phyloP scores from a whole-genome alignment of 257 asterid species.

The Solanum raphanifolium region DNA sequence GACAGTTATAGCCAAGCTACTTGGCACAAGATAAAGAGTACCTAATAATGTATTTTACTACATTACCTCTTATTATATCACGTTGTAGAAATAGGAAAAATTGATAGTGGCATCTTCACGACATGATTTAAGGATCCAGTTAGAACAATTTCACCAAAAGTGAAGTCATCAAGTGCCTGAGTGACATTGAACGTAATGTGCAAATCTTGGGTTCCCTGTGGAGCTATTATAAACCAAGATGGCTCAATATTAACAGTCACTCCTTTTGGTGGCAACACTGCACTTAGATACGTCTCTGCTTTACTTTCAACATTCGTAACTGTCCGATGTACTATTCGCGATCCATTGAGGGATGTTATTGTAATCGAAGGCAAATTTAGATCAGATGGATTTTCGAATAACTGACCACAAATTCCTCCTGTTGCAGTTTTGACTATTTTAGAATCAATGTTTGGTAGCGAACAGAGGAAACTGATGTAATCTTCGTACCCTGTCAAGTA shows the following conservation, averaged over 20 bases:
- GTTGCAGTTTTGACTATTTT: conserved; percentile 43
- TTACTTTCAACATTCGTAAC: conserved; percentile 50
- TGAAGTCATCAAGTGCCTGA: conserved; percentile 44
- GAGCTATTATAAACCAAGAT: conserved; percentile 49
- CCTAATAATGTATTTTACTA: background rate
- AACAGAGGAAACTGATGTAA: conserved; percentile 65
- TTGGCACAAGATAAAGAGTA: background rate
- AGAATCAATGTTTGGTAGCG: conserved; percentile 61
- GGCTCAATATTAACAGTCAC: conserved; percentile 49
- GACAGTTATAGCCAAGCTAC: background rate
- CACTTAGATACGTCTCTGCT: conserved; percentile 55
- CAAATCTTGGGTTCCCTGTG: conserved; percentile 45
- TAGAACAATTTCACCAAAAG: conserved; percentile 70
- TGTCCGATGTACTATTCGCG: conserved; percentile 32
- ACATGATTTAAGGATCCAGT: conserved; percentile 67
- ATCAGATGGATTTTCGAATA: conserved; percentile 50
- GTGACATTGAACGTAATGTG: conserved; percentile 41
- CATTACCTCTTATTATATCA: background rate
- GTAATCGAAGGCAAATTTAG: conserved; percentile 83
- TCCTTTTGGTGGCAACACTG: conserved; percentile 51
- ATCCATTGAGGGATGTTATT: conserved; percentile 55
- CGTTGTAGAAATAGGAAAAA: conserved; percentile 38
- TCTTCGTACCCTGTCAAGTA: conserved; percentile 47
- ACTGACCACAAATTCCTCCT: conserved; percentile 51
- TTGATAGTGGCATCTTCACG: conserved; percentile 55